Conservation (phyloP, 805 yeast genomes). For the Wickerhamiella musiphila region DNA sequence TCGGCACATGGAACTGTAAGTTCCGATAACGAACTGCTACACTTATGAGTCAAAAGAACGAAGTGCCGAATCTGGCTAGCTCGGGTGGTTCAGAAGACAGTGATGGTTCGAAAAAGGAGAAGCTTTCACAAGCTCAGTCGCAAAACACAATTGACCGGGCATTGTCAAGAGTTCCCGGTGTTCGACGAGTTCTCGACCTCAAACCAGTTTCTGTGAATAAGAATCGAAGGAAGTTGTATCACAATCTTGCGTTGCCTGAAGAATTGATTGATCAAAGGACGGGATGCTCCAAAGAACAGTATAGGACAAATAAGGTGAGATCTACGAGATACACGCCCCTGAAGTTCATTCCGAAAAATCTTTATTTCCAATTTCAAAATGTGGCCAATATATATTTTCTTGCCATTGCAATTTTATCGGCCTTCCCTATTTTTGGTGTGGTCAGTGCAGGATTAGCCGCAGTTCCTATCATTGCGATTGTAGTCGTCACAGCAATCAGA, state of each 20-base stretch:
- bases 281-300: slow-evolving; percentile 40
- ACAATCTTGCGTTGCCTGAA: slow-evolving; percentile 33
- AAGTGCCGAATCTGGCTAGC: too few relatives aligned
- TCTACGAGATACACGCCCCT: slow-evolving; percentile 92
- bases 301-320: slow-evolving; percentile 80
- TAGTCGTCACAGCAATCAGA: slow-evolving; percentile 51
- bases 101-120: neutral
- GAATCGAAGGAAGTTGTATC: slow-evolving; percentile 27
- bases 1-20: too few relatives aligned
- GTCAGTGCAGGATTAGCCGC: slow-evolving; percentile 56
- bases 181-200: slow-evolving; percentile 11
- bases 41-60: too few relatives aligned
- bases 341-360: slow-evolving; percentile 72
- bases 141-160: neutral
- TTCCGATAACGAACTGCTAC: too few relatives aligned
- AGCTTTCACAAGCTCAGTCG: neutral
- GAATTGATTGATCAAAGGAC: slow-evolving; percentile 36
- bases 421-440: slow-evolving; percentile 57
- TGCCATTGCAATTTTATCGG: slow-evolving; percentile 58
- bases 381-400: slow-evolving; percentile 84
- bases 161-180: slow-evolving; percentile 8
- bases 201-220: slow-evolving; percentile 7
- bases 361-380: slow-evolving; percentile 64
- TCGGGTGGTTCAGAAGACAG: too few relatives aligned
- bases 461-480: slow-evolving; percentile 69